These are phyloP conservation scores for Aspergillus viridinutans DNA, from an alignment of 2,329 filamentous ascomycete genomes.

Conservation along the genomic window DNA sequence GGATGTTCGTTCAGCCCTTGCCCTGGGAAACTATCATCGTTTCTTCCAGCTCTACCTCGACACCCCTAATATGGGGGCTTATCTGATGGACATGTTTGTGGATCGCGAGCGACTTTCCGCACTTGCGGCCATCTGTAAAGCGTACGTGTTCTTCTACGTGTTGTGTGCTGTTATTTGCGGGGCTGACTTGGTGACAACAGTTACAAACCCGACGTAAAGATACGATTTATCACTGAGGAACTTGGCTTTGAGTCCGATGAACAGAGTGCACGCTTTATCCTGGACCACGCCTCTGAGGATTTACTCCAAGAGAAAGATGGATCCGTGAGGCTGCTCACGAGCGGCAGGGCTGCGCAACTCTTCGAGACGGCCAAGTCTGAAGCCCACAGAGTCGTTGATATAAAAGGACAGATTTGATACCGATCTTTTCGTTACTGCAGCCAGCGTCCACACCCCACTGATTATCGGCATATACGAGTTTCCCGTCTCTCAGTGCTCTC, in stretches of 20 bases:
- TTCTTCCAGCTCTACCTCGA: slow-evolving; percentile 96
- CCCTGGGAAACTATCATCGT: slow-evolving; percentile 92
- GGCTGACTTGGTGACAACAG: slow-evolving; percentile 55
- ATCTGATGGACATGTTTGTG: slow-evolving; percentile 99
- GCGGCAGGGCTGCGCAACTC: slow-evolving; percentile 64
- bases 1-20: slow-evolving; percentile 83
- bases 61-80: slow-evolving; percentile 94
- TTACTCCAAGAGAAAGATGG: slow-evolving; percentile 74
- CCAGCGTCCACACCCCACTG: slow-evolving; percentile 1
- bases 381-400: slow-evolving; percentile 85
- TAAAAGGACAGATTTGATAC: slow-evolving; percentile 81
- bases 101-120: slow-evolving; percentile 87
- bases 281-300: slow-evolving; percentile 70
- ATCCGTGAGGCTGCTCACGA: slow-evolving; percentile 67
- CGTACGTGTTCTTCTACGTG: slow-evolving; percentile 59
- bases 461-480: not conserved
- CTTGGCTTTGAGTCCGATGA: slow-evolving; percentile 91
- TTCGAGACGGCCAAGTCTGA: slow-evolving; percentile 70
- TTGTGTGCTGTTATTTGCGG: not conserved
- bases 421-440: slow-evolving; percentile 2
- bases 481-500: slow-evolving; percentile 1
- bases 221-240: slow-evolving; percentile 92
- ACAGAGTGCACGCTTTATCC: slow-evolving; percentile 86
- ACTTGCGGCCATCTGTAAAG: slow-evolving; percentile 87
- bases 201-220: slow-evolving; percentile 84